Percentiles rank a stretch among this genome's conserved stretches.
Conservation (phyloP, 495 filamentous ascomycete species). For the Lasiosphaeris hirsuta region DNA sequence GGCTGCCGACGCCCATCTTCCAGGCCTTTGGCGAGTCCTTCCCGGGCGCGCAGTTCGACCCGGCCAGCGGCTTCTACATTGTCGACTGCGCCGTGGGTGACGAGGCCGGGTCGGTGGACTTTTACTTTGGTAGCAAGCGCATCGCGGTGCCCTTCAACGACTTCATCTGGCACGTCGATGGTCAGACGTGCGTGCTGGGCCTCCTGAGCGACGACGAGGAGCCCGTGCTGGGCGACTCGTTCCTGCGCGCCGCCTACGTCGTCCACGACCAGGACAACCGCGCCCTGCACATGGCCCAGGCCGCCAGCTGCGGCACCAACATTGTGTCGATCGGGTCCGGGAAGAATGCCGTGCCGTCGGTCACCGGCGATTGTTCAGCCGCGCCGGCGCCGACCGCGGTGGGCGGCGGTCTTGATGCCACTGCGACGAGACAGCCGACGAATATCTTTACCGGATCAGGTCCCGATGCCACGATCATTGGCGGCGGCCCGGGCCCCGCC, state of each 20-base stretch:
- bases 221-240: slow-evolving; percentile 30
- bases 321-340: slow-evolving; percentile 23
- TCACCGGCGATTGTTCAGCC: slow-evolving; percentile 9
- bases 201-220: slow-evolving; percentile 21
- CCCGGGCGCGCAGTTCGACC: slow-evolving; percentile 22
- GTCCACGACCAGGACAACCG: slow-evolving; percentile 38
- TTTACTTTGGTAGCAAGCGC: slow-evolving; percentile 48
- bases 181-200: slow-evolving; percentile 25
- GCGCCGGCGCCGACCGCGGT: neutral
- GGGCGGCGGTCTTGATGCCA: slow-evolving; percentile 5
- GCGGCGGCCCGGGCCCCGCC: slow-evolving; percentile 12
- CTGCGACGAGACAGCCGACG: slow-evolving; percentile 6
- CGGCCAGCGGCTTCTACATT: slow-evolving; percentile 43
- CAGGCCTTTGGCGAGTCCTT: slow-evolving; percentile 24
- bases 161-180: slow-evolving; percentile 50
- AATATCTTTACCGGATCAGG: slow-evolving; percentile 5
- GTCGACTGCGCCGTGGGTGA: slow-evolving; percentile 57
- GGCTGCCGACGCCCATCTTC: slow-evolving; percentile 26
- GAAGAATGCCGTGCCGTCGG: slow-evolving; percentile 12
- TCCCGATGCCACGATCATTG: neutral
- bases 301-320: slow-evolving; percentile 30
- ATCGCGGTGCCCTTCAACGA: slow-evolving; percentile 64
- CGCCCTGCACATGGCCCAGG: slow-evolving; percentile 34
- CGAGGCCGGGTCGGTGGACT: slow-evolving; percentile 52
- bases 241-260: slow-evolving; percentile 33